A percentile compares a stretch with the other conserved stretches of the same genome.
phyloP scores from a whole-genome alignment of 176 grass and related monocot genomes.

The Lolium rigidum region DNA sequence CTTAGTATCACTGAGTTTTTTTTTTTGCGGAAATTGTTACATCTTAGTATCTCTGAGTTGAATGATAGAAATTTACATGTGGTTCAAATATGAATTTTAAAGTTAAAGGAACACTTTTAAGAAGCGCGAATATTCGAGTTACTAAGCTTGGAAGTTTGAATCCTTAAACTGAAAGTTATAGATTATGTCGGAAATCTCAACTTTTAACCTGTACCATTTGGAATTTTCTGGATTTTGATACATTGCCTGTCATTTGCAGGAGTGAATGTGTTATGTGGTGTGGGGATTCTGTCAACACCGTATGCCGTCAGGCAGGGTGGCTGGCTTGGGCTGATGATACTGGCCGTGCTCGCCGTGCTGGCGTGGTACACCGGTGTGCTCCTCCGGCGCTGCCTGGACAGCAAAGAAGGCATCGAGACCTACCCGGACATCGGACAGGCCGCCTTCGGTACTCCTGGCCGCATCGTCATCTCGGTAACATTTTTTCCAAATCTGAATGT shows the following conservation, averaged over 20 bases:
- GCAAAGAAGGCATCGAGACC: slow-evolving; percentile 62
- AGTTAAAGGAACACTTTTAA: background rate
- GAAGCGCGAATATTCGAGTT: background rate
- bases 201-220: background rate
- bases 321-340: slow-evolving; percentile 58
- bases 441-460: slow-evolving; percentile 63
- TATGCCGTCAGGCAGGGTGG: slow-evolving; percentile 72
- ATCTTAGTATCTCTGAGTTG: background rate
- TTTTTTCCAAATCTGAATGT: background rate
- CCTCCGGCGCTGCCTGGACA: slow-evolving; percentile 67
- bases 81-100: background rate
- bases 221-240: background rate
- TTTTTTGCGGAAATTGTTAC: no score
- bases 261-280: slow-evolving; percentile 72
- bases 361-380: slow-evolving; percentile 70
- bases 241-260: slow-evolving; percentile 30
- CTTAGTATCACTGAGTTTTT: background rate
- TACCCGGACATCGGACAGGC: slow-evolving; percentile 79
- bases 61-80: background rate
- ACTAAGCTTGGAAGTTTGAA: no score
- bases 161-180: background rate
- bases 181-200: background rate
- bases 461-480: slow-evolving; percentile 60
- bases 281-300: slow-evolving; percentile 74
- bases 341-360: slow-evolving; percentile 49